Base-by-base conservation (phyloP, 495 filamentous ascomycete species). In the Aspergillus indologenus region DNA sequence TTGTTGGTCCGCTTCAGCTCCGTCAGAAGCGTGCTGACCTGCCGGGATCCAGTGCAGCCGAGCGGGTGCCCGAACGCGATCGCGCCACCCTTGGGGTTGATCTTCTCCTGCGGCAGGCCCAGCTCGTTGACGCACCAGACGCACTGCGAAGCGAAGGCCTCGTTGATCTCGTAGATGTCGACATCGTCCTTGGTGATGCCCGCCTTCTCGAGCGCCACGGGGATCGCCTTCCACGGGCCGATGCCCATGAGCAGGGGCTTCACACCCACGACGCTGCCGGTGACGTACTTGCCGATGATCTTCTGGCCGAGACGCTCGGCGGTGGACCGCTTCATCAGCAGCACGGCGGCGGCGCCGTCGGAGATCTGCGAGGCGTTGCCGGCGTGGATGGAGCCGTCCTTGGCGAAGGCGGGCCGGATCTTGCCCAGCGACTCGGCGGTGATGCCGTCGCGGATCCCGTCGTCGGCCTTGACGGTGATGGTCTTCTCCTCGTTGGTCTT, bases 11-110 rank as follows among this genome's bases (percentile, higher is more conserved):
- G 80, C 78, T 82, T 85, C 58, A 98, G 75, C 82, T 97, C 95
- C 58, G 86, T 92, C 59, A 98, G 76, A 61, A 98, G 73, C 8
- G 94, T 98, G 68, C 87, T 89, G 44, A 98, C 89, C 82, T 98
- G 95, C 63, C 94, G 82, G 12, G 94, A 89, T 34, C 94, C 94
- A 0, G 94, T 98, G 73, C 90, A 95, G 40, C 94, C 94, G 19
- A 98, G 82, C 7, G 94, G 94, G 81, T 98, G 94, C 6, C 94
- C 94, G 66, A 98, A 97, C n/a, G 94, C 94, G 71, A 98, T 98
- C 24, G 95, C 95, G 56, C 94, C 92, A 54, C 94, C 94, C 82
- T 96, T 96, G 45, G 93, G 94, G 80, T 98, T 98, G 65, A 98
- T 83, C 83, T 96, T 96, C 56, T 75, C 71, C 17, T 66, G 46